Conservation (phyloP, 73 alveolate genomes). For the Paramecium octaurelia region DNA sequence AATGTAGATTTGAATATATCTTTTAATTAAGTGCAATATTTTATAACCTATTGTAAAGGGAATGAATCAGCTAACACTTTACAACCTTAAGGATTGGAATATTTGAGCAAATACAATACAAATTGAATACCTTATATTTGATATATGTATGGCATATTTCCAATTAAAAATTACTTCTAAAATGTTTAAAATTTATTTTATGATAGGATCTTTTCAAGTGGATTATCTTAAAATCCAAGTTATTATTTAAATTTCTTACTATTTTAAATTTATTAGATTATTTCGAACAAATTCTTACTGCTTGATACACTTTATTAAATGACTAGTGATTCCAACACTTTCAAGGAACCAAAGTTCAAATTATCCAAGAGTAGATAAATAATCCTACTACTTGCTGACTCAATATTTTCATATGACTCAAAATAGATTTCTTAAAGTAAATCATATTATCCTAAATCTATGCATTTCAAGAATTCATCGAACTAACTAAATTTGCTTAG, state of each 20-base stretch:
- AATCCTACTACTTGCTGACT: constrained; percentile 1
- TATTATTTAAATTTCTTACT: not conserved
- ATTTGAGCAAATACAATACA: not conserved
- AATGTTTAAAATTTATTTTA: not conserved
- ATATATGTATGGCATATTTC: not conserved
- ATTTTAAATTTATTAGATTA: not conserved
- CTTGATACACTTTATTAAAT: not conserved
- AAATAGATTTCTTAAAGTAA: not conserved
- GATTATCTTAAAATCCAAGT: not conserved
- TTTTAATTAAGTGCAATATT: not conserved
- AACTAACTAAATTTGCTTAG: not conserved
- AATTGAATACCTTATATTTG: not conserved
- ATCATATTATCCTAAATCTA: constrained; percentile 10
- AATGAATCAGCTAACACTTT: not conserved
- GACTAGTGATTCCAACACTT: not conserved
- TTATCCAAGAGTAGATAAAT: not conserved
- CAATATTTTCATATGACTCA: not conserved
- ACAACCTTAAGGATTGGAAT: not conserved
- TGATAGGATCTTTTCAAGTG: not conserved
- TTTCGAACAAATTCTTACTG: not conserved
- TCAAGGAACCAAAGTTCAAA: not conserved
- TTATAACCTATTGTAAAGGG: not conserved
- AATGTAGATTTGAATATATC: not conserved
- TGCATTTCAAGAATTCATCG: constrained; percentile 4
- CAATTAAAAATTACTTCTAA: not conserved